Conservation (phyloP, 2,329 filamentous ascomycete genomes). For the Colletotrichum orchidophilum region DNA sequence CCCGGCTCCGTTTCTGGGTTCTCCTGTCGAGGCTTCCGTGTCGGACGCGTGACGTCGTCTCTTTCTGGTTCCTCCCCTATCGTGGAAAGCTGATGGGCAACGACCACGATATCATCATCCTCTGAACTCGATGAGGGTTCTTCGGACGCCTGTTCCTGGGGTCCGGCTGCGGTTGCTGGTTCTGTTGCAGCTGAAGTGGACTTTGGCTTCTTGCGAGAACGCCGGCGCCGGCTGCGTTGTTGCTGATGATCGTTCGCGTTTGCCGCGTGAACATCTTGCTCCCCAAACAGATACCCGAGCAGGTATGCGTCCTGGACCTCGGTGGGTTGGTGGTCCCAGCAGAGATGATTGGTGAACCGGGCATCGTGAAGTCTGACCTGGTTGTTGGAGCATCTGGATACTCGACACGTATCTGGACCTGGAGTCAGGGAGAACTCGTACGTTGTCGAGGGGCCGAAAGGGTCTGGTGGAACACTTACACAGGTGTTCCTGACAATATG, state of each 20-base stretch:
- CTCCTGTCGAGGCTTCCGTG: background rate
- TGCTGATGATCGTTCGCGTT: background rate
- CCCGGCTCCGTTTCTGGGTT: background rate
- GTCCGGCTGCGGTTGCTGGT: background rate
- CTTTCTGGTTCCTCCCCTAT: conserved; percentile 11
- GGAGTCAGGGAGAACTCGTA: conserved; percentile 7
- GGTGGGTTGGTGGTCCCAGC: conserved; percentile 25
- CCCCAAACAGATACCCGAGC: background rate
- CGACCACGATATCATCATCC: background rate
- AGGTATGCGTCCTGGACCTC: conserved; percentile 12
- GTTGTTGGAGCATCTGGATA: conserved; percentile 20
- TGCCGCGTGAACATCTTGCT: background rate
- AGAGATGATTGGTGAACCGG: conserved; percentile 28
- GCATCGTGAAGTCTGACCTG: conserved; percentile 24
- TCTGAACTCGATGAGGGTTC: background rate
- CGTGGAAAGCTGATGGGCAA: background rate
- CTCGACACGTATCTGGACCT: conserved; percentile 28
- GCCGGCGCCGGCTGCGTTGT: conserved; percentile 17
- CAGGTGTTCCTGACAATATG: conserved; percentile 31
- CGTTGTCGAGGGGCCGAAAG: background rate
- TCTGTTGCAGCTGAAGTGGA: background rate
- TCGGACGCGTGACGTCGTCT: background rate
- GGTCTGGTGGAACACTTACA: conserved; percentile 22
- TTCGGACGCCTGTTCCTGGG: background rate
- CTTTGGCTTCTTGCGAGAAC: conserved; percentile 10